phyloP scores from a whole-genome alignment of 345 rosid genomes.

The Moricandia arvensis region DNA sequence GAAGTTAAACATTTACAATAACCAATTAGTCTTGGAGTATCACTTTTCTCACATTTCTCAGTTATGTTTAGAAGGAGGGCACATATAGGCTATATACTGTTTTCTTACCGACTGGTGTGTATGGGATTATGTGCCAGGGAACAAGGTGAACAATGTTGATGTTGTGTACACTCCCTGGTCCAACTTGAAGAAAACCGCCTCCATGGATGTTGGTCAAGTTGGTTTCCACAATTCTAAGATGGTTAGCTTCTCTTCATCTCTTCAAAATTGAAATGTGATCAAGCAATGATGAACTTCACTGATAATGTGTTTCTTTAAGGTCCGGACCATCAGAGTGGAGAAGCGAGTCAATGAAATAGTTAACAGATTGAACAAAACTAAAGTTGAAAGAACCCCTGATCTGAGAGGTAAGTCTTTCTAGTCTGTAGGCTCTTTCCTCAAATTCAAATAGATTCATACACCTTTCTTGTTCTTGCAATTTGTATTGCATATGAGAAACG shows the following conservation, averaged over 20 bases:
- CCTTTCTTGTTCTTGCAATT: too few species aligned
- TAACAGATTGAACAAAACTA: conserved; percentile 90
- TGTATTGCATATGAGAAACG: too few species aligned
- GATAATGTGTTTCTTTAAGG: conserved; percentile 45
- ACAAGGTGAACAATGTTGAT: conserved; percentile 89
- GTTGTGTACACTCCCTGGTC: conserved; percentile 97
- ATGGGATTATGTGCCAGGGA: conserved; percentile 58
- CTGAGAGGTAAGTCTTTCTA: conserved; percentile 58
- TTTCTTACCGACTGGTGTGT: conserved; percentile 28
- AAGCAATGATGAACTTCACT: conserved; percentile 5
- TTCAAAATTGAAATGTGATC: not conserved
- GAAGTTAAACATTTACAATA: not conserved
- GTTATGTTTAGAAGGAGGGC: conserved; percentile 34
- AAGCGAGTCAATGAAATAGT: conserved; percentile 87
- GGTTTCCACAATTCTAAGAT: conserved; percentile 84
- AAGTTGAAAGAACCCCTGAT: conserved; percentile 88
- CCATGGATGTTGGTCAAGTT: conserved; percentile 99
- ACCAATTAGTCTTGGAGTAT: conserved; percentile 25
- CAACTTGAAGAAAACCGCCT: conserved; percentile 89
- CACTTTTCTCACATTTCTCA: conserved; percentile 16
- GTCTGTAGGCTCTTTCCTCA: not conserved
- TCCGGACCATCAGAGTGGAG: conserved; percentile 85
- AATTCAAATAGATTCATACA: not conserved
- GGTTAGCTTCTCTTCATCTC: conserved; percentile 44
- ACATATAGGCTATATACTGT: conserved; percentile 28